Base-by-base conservation (phyloP, 2,329 filamentous ascomycete species). In the Lachnellula arida region DNA sequence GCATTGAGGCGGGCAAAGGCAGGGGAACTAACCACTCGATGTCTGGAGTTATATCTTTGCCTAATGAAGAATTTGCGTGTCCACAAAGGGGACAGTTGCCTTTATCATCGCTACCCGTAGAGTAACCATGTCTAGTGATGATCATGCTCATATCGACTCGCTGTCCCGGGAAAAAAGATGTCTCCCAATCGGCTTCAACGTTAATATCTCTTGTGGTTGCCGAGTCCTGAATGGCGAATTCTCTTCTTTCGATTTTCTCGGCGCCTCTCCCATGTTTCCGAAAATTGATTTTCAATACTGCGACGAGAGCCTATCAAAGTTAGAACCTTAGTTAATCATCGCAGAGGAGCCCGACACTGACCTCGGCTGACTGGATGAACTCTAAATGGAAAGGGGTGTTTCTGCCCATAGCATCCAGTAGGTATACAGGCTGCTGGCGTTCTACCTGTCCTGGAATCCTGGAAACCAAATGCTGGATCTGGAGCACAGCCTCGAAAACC, bases 81-180 rank as follows among this genome's bases (percentile, higher is more conserved):
- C 7, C 25, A 28, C 25, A 28, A 28, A 28, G 2, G 25, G 25
- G 25, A 28, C 25, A 28, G 25, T 28, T 28, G 25, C 25, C 25
- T 28, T 28, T 28, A 7, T 28, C 25, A 28, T 28, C 25, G 25
- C 25, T 28, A 28, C 25, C 25, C 25, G 6, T 28, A 28, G 25
- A 28, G 25, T 28, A 7, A 28, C 25, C 25, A 7, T 28, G 7
- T 28, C 25, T 28, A 15, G 52, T 57, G 37, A 70, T 70, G 2
- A 68, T 50, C 63, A 70, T 67, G 49, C 67, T 68, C 66, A 71
- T 70, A 15, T 64, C 65, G 4, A 68, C 67, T 25, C 58, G 55
- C 46, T 72, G 69, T 11, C 68, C 67, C 15, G 68, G 70, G 22
- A 25, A 56, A 40, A 71, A 68, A 17, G 65, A 68, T 14, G 34